Conservation (phyloP, 75 land plant species). For the Picea glauca region DNA sequence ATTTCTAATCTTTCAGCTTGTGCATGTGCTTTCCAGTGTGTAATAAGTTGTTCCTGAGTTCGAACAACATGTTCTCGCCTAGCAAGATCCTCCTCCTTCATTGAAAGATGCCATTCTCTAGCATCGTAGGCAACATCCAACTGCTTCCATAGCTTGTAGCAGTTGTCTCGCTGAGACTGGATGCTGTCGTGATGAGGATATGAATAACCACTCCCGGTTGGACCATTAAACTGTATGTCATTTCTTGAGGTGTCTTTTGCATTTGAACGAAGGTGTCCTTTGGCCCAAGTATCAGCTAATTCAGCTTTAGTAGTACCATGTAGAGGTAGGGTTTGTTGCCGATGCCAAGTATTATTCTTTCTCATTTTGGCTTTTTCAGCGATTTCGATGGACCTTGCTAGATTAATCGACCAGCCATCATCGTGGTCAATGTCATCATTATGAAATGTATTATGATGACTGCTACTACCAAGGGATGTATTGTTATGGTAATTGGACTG, state of each 20-base stretch:
- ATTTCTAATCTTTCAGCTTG: no score
- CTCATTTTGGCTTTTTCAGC: neutral
- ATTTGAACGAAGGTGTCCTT: neutral
- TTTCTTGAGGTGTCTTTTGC: neutral
- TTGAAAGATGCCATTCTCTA: neutral
- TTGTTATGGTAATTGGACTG: neutral
- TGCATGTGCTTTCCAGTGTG: constrained; percentile 1
- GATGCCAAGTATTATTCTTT: neutral
- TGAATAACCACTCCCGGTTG: neutral
- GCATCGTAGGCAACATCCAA: neutral
- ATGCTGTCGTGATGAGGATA: neutral
- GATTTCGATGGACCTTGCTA: neutral
- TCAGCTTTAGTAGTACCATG: neutral
- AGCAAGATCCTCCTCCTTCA: constrained; percentile 9
- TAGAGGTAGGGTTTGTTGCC: neutral
- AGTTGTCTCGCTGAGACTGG: neutral
- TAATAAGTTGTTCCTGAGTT: constrained; percentile 2
- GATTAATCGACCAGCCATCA: neutral
- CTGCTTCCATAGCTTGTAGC: neutral
- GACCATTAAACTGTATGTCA: neutral
- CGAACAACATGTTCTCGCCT: constrained; percentile 1
- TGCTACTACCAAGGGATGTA: no score
- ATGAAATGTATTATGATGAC: neutral
- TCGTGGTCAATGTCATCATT: neutral
- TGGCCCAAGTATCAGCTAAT: neutral